phyloP scores from a whole-genome alignment of 306 rosid genomes.

The Potentilla sterilis region DNA sequence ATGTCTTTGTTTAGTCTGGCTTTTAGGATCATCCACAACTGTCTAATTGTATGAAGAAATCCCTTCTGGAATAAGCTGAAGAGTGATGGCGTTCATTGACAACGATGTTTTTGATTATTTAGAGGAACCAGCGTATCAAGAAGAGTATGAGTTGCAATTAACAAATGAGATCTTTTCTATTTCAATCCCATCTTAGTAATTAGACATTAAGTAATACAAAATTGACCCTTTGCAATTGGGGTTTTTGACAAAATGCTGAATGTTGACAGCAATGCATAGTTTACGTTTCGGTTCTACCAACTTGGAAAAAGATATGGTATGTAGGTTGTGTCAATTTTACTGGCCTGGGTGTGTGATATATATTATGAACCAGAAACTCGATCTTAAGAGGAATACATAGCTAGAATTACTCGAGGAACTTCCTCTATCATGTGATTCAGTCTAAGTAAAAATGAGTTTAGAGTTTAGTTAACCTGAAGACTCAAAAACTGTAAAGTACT shows the following conservation, averaged over 20 bases:
- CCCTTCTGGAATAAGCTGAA: not conserved
- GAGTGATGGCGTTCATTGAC: not conserved
- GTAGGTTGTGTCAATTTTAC: too few relatives aligned
- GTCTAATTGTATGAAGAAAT: not conserved
- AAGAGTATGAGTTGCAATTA: not conserved
- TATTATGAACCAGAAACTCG: too few relatives aligned
- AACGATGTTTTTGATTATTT: slow-evolving; percentile 12
- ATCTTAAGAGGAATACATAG: too few relatives aligned
- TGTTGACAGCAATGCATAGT: slow-evolving; percentile 1
- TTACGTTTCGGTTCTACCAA: not conserved
- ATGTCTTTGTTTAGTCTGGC: not conserved
- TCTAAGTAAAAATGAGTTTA: too few relatives aligned
- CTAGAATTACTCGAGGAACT: too few relatives aligned
- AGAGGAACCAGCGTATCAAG: not conserved
- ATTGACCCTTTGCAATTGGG: too few relatives aligned
- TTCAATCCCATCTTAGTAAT: not conserved
- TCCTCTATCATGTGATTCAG: too few relatives aligned
- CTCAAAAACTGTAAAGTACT: not conserved
- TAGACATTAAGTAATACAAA: not conserved
- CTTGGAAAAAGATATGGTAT: not conserved
- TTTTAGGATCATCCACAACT: not conserved
- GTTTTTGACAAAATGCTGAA: too few relatives aligned
- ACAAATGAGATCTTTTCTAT: slow-evolving; percentile 1
- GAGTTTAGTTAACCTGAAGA: not conserved
- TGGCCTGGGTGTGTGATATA: too few relatives aligned